Conservation (phyloP, 2,329 filamentous ascomycete genomes). For the Xylariaceae sp. region DNA sequence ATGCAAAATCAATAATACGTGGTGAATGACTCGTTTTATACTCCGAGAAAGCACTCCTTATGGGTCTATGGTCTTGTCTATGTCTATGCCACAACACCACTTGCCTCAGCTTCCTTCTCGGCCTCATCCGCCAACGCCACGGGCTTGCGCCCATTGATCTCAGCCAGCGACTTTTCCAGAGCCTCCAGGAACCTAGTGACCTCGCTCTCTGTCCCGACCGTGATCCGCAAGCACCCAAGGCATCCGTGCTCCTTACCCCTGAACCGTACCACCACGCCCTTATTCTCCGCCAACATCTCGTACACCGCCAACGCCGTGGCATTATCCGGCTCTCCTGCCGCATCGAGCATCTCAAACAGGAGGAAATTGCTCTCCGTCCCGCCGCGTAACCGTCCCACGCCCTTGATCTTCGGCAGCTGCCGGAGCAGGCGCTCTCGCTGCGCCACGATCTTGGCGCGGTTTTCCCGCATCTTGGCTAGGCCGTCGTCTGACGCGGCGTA, state of each 20-base stretch:
- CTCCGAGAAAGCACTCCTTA: not conserved
- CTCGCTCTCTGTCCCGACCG: constrained; percentile 86
- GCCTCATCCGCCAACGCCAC: constrained; percentile 37
- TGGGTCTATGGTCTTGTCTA: not conserved
- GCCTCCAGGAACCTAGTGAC: constrained; percentile 77
- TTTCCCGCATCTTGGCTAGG: constrained; percentile 70
- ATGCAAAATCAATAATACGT: too few relatives aligned
- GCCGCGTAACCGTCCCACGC: constrained; percentile 80
- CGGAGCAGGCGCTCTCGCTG: constrained; percentile 77
- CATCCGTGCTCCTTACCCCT: constrained; percentile 92
- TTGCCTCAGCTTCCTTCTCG: constrained; percentile 41
- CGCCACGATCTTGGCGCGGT: constrained; percentile 68
- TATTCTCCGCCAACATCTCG: constrained; percentile 78
- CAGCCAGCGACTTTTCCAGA: constrained; percentile 54
- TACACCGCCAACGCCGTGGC: constrained; percentile 78
- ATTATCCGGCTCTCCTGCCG: constrained; percentile 76
- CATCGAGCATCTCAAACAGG: constrained; percentile 83
- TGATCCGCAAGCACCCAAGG: constrained; percentile 85
- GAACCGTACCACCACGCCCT: constrained; percentile 91
- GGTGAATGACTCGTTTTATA: too few relatives aligned
- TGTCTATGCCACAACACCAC: constrained; percentile 40
- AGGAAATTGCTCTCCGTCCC: constrained; percentile 86
- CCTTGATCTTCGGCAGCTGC: constrained; percentile 74
- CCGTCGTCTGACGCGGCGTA: constrained; percentile 71
- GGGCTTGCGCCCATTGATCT: constrained; percentile 43